Conservation (phyloP, 768 basidiomycete species). For the Mycena rebaudengoi region DNA sequence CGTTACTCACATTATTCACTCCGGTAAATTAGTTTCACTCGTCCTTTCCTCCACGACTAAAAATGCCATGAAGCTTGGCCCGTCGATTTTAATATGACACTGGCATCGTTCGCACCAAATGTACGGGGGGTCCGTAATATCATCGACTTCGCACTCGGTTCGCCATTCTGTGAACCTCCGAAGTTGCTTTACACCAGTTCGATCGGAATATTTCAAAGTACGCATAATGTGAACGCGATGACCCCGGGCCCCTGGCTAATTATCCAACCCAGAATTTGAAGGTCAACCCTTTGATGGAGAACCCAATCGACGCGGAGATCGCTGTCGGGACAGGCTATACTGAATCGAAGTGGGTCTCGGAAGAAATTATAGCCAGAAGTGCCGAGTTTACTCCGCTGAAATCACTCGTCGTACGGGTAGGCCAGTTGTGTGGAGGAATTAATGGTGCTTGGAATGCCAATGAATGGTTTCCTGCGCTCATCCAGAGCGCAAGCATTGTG, state of each 20-base stretch:
- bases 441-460: slow-evolving; percentile 49
- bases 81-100: slow-evolving; percentile 42
- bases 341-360: slow-evolving; percentile 41
- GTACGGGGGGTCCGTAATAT: slow-evolving; percentile 40
- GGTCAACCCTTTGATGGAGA: slow-evolving; percentile 24
- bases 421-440: slow-evolving; percentile 44
- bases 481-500: slow-evolving; percentile 30
- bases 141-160: slow-evolving; percentile 46
- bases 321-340: slow-evolving; percentile 39
- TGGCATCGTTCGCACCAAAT: slow-evolving; percentile 39
- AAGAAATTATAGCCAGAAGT: neutral
- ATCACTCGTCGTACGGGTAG: slow-evolving; percentile 43
- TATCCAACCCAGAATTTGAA: neutral
- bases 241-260: neutral
- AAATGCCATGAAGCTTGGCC: slow-evolving; percentile 38
- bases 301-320: slow-evolving; percentile 22
- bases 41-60: neutral
- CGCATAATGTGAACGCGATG: slow-evolving; percentile 24
- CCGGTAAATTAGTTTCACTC: slow-evolving; percentile 29
- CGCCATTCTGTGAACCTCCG: slow-evolving; percentile 34
- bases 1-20: slow-evolving; percentile 48
- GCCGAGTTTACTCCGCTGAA: slow-evolving; percentile 19
- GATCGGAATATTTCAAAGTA: slow-evolving; percentile 33
- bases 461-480: slow-evolving; percentile 47
- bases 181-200: slow-evolving; percentile 46